Evolutionary conservation across 495 filamentous ascomycete genomes (phyloP).

Genomic region (Cercophora newfieldiana): DNA sequence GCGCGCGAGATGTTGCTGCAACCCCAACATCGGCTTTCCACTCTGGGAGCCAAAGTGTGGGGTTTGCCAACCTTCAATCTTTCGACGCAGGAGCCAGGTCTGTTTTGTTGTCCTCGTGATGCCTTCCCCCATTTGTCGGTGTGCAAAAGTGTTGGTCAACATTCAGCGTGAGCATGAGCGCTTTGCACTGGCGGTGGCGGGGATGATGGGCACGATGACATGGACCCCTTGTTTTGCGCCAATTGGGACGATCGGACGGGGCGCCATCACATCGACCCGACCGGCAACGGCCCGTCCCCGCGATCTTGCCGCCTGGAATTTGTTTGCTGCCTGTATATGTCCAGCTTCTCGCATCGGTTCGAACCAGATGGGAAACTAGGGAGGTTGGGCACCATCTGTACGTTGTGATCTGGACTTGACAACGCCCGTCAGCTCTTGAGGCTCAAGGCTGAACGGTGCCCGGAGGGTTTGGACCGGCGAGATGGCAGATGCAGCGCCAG

Average conservation of each 20-base stretch:
- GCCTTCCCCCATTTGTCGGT: conserved; percentile 9
- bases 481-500: conserved; percentile 12
- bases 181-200: neutral
- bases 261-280: neutral
- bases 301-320: neutral
- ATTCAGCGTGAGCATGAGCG: neutral
- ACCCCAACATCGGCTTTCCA: conserved; percentile 10
- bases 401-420: neutral
- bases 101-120: conserved; percentile 14
- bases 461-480: conserved; percentile 11
- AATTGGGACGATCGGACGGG: neutral
- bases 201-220: neutral
- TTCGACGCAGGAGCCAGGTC: neutral
- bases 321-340: neutral
- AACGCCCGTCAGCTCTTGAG: neutral
- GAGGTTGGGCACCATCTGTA: neutral
- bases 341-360: neutral
- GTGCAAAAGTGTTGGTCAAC: neutral
- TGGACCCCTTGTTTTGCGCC: neutral
- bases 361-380: neutral
- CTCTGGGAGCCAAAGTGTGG: conserved; percentile 9
- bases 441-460: neutral
- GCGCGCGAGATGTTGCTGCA: conserved; percentile 7
- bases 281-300: neutral
- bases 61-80: neutral